Evolutionary conservation across 495 filamentous ascomycete genomes (phyloP).

Genomic region (Lepraria neglecta): DNA sequence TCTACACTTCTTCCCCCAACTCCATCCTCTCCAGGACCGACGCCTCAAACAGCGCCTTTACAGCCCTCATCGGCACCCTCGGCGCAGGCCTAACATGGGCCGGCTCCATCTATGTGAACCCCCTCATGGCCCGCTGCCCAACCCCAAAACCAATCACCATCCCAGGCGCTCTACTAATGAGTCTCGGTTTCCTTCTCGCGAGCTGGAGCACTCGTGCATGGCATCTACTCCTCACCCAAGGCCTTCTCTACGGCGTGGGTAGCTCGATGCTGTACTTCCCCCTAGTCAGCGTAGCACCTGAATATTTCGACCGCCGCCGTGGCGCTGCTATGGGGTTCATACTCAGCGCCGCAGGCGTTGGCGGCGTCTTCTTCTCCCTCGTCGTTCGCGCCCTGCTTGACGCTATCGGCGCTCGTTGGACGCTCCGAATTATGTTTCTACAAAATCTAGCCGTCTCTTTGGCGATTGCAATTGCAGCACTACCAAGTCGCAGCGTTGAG

Average conservation of each 20-base stretch:
- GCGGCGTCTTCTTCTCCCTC: too few relatives aligned
- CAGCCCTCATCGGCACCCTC: not conserved
- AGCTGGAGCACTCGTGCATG: not conserved
- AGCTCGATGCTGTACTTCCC: not conserved
- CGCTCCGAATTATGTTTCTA: too few relatives aligned
- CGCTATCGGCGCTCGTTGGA: too few relatives aligned
- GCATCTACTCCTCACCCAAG: not conserved
- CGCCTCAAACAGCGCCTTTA: not conserved
- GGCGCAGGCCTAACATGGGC: not conserved
- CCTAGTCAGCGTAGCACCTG: constrained; percentile 31
- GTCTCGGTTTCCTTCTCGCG: not conserved
- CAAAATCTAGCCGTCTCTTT: too few relatives aligned
- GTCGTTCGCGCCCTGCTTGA: too few relatives aligned
- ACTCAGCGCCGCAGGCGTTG: too few relatives aligned
- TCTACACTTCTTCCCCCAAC: not conserved
- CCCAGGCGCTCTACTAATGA: not conserved
- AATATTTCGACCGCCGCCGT: constrained; percentile 45
- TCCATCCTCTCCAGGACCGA: not conserved
- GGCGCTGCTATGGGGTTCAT: constrained; percentile 43
- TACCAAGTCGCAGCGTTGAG: too few relatives aligned
- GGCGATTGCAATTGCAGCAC: too few relatives aligned
- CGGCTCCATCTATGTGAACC: not conserved
- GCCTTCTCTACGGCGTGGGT: not conserved
- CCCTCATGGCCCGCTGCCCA: not conserved
- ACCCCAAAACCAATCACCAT: not conserved